Evolutionary conservation across 768 basidiomycete genomes (phyloP), one percentile per base, ranked within the genome.

Genomic region (Rubroboletus pulcherrimus): DNA sequence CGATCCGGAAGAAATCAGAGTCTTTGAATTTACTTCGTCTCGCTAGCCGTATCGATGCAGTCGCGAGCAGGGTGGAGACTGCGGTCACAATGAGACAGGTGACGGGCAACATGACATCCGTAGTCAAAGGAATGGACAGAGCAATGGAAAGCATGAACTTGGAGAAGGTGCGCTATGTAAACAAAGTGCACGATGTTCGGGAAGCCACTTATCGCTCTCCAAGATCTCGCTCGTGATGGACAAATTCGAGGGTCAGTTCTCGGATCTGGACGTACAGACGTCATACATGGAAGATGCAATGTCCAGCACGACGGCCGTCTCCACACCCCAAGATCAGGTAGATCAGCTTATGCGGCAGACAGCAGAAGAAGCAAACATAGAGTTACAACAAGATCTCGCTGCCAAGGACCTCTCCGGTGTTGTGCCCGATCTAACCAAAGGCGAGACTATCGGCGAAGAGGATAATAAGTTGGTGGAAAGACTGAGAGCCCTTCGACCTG

Each of bases 91-190:
- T 99, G 93, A 84, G 92, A 47, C 84, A 92, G 73, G 90, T 99
- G 39, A 96, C 97, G 31, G 93, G 93, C 4, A 94, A 87, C 71
- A 97, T 99, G 96, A 87, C 93, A 15, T 87, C 87, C 35, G 97
- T 98, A 3, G 97, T 99, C 43, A 86, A 85, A 65, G 95, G 94
- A 34, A 98, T 99, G 97, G 97, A 99, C 71, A 91, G 89, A 69
- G 97, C 97, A 5, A 98, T 99, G 97, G 90, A 97, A 64, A 89
- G 80, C 73, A 99, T 99, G 97, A 98, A 99, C 77, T 82, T 98
- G 54, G 97, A 99, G 65, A 81, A 88, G 70, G 96, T 97, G 66
- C 67, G 85, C 76, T 29, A 24, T 26, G 33, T 14, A 11, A 51
- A 30, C 40, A 3, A 17, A 21, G 15, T 8, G 17, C 0, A 14